Conservation (phyloP, 495 filamentous ascomycete genomes). For the Penicillium subrubescens region DNA sequence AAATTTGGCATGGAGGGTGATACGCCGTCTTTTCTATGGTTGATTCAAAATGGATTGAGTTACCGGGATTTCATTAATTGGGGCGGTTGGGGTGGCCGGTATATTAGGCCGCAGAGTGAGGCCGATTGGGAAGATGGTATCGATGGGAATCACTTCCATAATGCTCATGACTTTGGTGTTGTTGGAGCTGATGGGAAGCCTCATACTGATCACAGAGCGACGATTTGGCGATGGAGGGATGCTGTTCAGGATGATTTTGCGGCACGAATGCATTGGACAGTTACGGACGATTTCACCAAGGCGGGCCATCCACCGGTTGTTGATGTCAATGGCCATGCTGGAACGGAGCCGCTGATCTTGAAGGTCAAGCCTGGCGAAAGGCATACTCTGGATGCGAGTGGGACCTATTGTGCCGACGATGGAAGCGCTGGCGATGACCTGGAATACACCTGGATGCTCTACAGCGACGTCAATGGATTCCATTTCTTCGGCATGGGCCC, state of each 20-base stretch:
- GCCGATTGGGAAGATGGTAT: constrained; percentile 13
- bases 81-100: constrained; percentile 18
- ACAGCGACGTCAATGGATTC: neutral
- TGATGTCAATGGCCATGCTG: neutral
- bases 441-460: neutral
- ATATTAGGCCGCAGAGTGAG: constrained; percentile 8
- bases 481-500: neutral
- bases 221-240: neutral
- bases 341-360: neutral
- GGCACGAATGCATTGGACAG: neutral
- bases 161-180: constrained; percentile 27
- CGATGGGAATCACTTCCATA: constrained; percentile 35
- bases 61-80: neutral
- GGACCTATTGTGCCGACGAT: neutral
- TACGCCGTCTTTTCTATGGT: neutral
- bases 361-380: neutral
- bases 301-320: neutral
- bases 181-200: neutral
- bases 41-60: neutral
- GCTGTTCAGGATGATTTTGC: neutral
- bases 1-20: neutral
- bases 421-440: neutral
- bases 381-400: neutral
- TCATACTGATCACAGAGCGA: neutral
- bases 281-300: neutral